phyloP scores from a whole-genome alignment of 108 stramenopile genomes.

The Nitzschia sp. region DNA sequence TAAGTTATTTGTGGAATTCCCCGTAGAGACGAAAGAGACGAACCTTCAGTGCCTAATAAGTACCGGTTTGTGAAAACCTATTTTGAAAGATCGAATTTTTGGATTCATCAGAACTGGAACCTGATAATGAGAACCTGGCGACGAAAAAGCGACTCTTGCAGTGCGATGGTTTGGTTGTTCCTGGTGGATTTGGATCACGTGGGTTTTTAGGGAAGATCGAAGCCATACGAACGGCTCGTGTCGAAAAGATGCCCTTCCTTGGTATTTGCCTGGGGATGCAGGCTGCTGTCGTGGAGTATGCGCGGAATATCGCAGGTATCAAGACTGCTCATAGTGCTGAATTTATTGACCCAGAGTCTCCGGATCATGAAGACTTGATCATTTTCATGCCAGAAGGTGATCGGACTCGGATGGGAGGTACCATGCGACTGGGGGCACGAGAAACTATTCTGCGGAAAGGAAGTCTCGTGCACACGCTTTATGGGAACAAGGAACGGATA shows the following conservation, averaged over 20 bases:
- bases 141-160: conserved; percentile 62
- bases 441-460: conserved; percentile 75
- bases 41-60: conserved; percentile 96
- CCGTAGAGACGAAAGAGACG: too few relatives aligned
- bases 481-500: conserved; percentile 45
- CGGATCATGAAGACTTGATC: conserved; percentile 66
- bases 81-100: conserved; percentile 94
- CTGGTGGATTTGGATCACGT: conserved; percentile 95
- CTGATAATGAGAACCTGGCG: conserved; percentile 37
- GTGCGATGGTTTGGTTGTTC: conserved; percentile 88
- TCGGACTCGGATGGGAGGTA: conserved; percentile 93
- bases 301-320: conserved; percentile 80
- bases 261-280: conserved; percentile 98
- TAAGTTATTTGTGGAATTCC: too few relatives aligned
- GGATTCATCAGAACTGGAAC: conserved; percentile 89
- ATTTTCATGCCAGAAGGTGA: conserved; percentile 99
- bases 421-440: conserved; percentile 97
- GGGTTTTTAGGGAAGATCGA: conserved; percentile 85
- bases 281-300: conserved; percentile 96
- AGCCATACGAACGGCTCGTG: conserved; percentile 88
- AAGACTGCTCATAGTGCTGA: conserved; percentile 92
- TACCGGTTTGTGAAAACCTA: conserved; percentile 77
- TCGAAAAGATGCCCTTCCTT: conserved; percentile 76
- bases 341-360: conserved; percentile 67
- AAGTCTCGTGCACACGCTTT: conserved; percentile 41